Evolutionary conservation across 1,284 basidiomycete genomes (phyloP), one percentile per base, ranked within the genome.

Genomic region (Afroboletus lepidellus): DNA sequence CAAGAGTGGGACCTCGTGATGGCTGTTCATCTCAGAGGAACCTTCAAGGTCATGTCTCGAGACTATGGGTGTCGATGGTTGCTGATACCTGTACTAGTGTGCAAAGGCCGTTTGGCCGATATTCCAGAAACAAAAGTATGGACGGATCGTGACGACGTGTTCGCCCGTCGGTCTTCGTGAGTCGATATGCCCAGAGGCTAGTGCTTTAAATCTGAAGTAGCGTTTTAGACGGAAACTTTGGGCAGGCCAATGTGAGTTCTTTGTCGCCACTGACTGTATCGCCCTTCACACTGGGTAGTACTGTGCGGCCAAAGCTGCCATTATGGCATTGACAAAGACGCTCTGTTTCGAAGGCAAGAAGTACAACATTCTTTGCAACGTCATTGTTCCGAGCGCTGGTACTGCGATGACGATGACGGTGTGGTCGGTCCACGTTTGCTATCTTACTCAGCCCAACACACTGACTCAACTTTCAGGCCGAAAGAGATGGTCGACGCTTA

Each of bases 41-140:
- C 88, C 20, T 90, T 79, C 71, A 87, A 85, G 75, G 84, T 83
- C 52, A 25, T n/a, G 56, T 53, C 42, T 2, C 7, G 4, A 5
- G 5, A 36, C 44, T 8, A 8, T 23, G 37, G 24, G 29, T 3
- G 20, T 44, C 9, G 16, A 30, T 13, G 8, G 12, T 30, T 15
- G 21, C 41, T 63, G 37, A 67, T 6, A 9, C 12, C 16, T 6
- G 23, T 2, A 8, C 3, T 33, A 91, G 87, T 92, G 90, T 63
- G 88, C 85, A 51, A 93, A 97, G 69, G 96, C 96, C 13, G 91
- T 93, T 33, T 99, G 95, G 97, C 94, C 96, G 4, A 79, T 94
- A 66, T 98, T 99, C 81, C 87, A 91, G 72, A 90, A 96, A 75
- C 97, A 99, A 70, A 95, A 94, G 74, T 98, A 90, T 69, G 96